Evolutionary conservation across 139 green algal species (phyloP).

Genomic region (Tetradesmus obliquus): DNA sequence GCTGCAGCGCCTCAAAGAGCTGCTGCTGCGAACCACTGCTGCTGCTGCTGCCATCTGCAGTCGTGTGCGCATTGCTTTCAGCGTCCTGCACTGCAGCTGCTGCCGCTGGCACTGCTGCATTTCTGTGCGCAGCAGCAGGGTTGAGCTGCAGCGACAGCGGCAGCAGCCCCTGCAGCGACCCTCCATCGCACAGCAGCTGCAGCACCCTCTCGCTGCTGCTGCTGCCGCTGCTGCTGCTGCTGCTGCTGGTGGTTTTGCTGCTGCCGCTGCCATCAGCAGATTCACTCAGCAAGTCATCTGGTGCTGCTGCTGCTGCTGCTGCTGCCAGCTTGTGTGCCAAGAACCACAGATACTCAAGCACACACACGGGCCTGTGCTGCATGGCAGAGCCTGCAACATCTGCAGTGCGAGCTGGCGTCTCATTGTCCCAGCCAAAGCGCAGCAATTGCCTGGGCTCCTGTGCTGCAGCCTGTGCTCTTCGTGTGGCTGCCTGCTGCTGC

Average conservation of each 20-base stretch:
- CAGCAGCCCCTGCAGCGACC: neutral
- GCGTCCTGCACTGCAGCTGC: neutral
- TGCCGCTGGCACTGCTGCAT: neutral
- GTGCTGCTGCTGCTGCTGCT: slow-evolving; percentile 18
- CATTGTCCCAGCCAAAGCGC: slow-evolving; percentile 46
- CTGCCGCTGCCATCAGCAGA: neutral
- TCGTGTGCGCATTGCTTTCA: no score
- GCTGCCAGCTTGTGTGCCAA: neutral
- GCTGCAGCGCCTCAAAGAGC: neutral
- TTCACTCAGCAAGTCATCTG: neutral
- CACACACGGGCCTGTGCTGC: slow-evolving; percentile 38
- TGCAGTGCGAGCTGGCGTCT: neutral
- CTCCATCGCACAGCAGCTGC: neutral
- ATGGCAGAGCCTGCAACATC: neutral
- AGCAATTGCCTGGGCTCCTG: neutral
- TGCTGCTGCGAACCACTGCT: neutral
- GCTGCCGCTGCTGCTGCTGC: slow-evolving; percentile 17
- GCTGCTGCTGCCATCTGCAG: neutral
- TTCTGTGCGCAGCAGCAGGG: neutral
- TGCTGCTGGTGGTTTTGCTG: neutral
- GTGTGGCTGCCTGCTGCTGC: neutral
- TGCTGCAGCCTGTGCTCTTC: neutral
- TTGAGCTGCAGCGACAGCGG: neutral
- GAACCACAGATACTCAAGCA: slow-evolving; percentile 29
- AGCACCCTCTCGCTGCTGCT: neutral